Percentiles rank a stretch among this genome's conserved stretches.
phyloP scores from a whole-genome alignment of 2,329 filamentous ascomycete genomes.

The Didymella segeticola region DNA sequence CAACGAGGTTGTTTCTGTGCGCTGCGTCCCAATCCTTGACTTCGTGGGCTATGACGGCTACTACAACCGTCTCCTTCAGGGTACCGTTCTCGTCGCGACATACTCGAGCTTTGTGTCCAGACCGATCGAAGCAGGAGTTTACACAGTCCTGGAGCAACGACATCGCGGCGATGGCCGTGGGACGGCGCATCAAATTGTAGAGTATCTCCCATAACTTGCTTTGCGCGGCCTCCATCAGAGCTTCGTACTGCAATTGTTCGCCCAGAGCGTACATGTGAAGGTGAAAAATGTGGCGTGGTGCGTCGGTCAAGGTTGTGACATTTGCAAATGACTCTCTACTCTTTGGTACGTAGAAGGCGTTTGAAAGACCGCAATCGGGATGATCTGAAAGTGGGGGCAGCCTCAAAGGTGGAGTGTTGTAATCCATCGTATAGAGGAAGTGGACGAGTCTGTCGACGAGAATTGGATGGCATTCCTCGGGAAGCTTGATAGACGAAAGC shows the following conservation, averaged over 20 bases:
- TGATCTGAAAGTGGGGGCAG: background rate
- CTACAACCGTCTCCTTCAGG: background rate
- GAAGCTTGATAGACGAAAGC: background rate
- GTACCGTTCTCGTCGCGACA: background rate
- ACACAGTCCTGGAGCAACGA: background rate
- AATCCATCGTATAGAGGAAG: slow-evolving; percentile 24
- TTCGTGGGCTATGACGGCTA: background rate
- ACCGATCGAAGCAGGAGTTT: background rate
- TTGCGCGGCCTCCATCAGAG: slow-evolving; percentile 6
- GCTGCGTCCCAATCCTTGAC: background rate
- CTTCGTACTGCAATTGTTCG: slow-evolving; percentile 16
- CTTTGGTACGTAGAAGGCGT: background rate
- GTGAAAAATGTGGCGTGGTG: slow-evolving; percentile 9
- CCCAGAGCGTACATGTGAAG: slow-evolving; percentile 21
- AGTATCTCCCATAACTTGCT: background rate
- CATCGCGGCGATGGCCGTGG: background rate
- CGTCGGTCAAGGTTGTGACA: background rate
- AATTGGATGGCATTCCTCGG: slow-evolving; percentile 9
- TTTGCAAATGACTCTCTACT: background rate
- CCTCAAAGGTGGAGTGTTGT: background rate
- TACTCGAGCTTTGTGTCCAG: background rate
- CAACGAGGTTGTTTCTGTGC: no score
- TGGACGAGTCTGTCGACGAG: slow-evolving; percentile 19
- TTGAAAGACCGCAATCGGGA: background rate
- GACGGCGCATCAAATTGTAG: background rate